Evolutionary conservation across 2,329 filamentous ascomycete species (phyloP), one percentile per base, ranked within the genome.

Genomic region (Didymosphaeria variabile): DNA sequence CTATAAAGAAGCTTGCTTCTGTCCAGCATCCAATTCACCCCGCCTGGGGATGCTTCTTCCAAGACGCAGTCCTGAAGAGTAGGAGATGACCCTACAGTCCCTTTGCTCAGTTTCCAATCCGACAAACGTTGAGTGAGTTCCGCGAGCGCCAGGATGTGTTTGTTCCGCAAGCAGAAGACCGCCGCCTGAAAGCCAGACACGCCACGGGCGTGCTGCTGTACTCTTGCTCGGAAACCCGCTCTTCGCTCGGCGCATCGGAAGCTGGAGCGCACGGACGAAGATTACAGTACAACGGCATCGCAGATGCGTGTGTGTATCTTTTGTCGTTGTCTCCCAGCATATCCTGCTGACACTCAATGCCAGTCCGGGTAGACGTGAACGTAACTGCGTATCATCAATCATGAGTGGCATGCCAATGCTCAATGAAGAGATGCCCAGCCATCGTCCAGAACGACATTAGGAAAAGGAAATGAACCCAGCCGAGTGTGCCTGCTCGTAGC

Each of bases 1-100:
- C 65, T 78, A 72, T 65, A 63, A 62, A 69, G 72, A 79, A 81
- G 80, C 79, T 73, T 75, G 77, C 76, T 78, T 76, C 76, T 75
- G 66, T 72, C 77, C 83, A 80, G 84, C 84, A 86, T 84, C 84
- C 63, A 69, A 77, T 85, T 84, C 83, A 79, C 77, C 72, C 66
- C 72, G 59, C 72, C 72, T 72, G 75, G 71, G 68, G 71, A 72
- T 72, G 79, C 76, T 71, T 77, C 76, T 72, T 75, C 69, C 57
- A 69, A 69, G 74, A 72, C 70, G 62, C 81, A 79, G 82, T 81
- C 82, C 79, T 78, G 79, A 80, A 83, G 79, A 72, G 80, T 85
- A 85, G 84, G 80, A 77, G 83, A 85, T 85, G 83, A 84, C 60
- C 82, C 84, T 84, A 85, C 77, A 71, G 73, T 70, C 72, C 67